Evolutionary conservation across 2,329 filamentous ascomycete species (phyloP), one percentile per base, ranked within the genome.

Genomic region (Epichloe uncinata): DNA sequence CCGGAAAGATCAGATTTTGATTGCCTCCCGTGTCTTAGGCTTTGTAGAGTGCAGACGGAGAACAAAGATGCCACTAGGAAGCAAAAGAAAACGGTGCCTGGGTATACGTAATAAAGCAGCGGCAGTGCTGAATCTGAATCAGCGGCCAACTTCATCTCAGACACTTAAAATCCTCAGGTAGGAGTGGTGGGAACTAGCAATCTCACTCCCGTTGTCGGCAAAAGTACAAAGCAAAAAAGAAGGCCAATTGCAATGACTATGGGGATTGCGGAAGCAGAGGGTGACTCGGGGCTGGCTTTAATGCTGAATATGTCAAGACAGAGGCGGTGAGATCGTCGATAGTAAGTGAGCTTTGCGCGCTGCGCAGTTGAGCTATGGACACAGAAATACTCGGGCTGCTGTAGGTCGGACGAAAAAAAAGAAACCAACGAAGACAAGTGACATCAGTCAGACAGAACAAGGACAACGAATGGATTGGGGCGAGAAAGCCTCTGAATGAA

Each of bases 81-180:
- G 63, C 77, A 84, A 49, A 69, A 45, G 56, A 82, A 81, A 52
- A 81, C 63, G 18, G 70, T 52, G 9, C 74, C 68, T 11, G 82
- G 80, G 55, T 78, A 81, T 8, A 71, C 63, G 61, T 84, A 84
- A 63, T 78, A 77, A 42, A 83, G 66, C 55, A 66, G 64, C 43
- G 66, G 62, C 50, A 74, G 62, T 53, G 67, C 53, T 36, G 55
- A 49, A 45, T 55, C 52, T 36, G 53, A 34, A 20, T 49, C 49
- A 42, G 38, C 35, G 37, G 38, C 38, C 5, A 45, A 42, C 16
- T 48, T 45, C 51, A 53, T 53, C 16, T 36, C 34, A 11, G 46
- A 45, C 9, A 33, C 12, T 15, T 15, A 11, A 37, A 12, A 30
- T 37, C 7, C 36, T 34, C 11, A 30, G 36, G 20, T 22, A 16